Evolutionary conservation across 768 basidiomycete species (phyloP).

Genomic region (Pleurotus tuoliensis): DNA sequence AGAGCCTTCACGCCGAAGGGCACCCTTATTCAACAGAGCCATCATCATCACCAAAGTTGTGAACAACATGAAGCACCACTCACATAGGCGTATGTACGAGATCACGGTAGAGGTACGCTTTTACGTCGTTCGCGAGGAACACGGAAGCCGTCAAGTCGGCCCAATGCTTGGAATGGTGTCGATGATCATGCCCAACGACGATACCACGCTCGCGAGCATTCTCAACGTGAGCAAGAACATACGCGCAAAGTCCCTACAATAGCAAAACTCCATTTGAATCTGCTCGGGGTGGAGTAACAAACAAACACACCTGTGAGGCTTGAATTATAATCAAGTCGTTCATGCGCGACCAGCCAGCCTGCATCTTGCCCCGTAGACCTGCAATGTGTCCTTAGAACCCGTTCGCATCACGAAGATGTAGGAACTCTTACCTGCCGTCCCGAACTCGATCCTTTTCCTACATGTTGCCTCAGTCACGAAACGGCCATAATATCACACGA

Average conservation of each 20-base stretch:
- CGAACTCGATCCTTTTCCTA: constrained; percentile 78
- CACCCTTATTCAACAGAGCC: constrained; percentile 43
- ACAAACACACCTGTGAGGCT: constrained; percentile 61
- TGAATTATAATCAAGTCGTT: constrained; percentile 84
- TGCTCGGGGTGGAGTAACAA: background rate
- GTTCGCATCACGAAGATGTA: background rate
- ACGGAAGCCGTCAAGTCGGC: constrained; percentile 69
- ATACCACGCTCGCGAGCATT: constrained; percentile 59
- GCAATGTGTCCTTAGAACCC: background rate
- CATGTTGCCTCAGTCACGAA: background rate
- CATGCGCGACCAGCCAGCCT: constrained; percentile 89
- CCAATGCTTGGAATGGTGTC: constrained; percentile 76
- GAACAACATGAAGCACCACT: constrained; percentile 15
- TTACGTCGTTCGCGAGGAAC: constrained; percentile 62
- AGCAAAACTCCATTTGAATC: background rate
- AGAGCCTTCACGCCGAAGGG: constrained; percentile 71
- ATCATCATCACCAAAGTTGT: background rate
- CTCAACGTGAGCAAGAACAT: constrained; percentile 51
- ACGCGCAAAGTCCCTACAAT: constrained; percentile 69
- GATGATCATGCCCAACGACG: constrained; percentile 85
- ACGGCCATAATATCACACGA: background rate
- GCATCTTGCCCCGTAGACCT: constrained; percentile 82
- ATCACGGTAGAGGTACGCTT: constrained; percentile 64
- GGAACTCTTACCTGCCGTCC: constrained; percentile 65
- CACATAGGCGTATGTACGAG: constrained; percentile 82